Percentiles rank a stretch among this genome's conserved stretches.
Conservation (phyloP, 495 filamentous ascomycete genomes). For the Neurospora discreta region DNA sequence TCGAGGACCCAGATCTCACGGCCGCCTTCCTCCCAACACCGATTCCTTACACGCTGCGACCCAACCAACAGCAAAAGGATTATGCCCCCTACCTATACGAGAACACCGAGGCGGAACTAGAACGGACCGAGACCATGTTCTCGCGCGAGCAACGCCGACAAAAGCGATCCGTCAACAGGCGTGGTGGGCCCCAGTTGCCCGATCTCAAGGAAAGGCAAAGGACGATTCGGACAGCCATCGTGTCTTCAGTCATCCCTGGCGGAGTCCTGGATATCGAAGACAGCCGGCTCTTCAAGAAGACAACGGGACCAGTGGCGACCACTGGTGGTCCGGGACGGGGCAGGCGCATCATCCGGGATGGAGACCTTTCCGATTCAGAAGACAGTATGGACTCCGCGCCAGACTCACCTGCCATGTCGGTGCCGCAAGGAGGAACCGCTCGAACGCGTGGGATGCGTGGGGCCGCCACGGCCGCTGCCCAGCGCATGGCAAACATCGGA, state of each 20-base stretch:
- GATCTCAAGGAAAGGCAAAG: constrained; percentile 91
- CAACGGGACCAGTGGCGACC: constrained; percentile 23
- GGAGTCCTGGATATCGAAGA: constrained; percentile 70
- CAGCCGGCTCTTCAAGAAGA: constrained; percentile 70
- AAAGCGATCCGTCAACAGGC: constrained; percentile 87
- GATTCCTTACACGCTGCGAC: constrained; percentile 69
- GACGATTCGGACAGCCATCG: constrained; percentile 80
- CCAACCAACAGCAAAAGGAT: constrained; percentile 83
- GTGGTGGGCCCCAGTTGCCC: constrained; percentile 86
- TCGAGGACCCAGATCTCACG: constrained; percentile 83
- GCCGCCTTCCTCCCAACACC: constrained; percentile 80
- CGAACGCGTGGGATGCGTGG: constrained; percentile 80
- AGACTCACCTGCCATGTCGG: constrained; percentile 72
- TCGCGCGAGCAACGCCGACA: constrained; percentile 87
- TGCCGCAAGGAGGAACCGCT: constrained; percentile 67
- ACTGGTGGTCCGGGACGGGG: constrained; percentile 45
- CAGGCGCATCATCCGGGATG: constrained; percentile 45
- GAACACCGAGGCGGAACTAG: constrained; percentile 80
- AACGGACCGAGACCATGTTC: constrained; percentile 82
- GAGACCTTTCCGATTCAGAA: constrained; percentile 77
- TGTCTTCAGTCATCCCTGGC: constrained; percentile 83
- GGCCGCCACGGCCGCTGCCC: constrained; percentile 71
- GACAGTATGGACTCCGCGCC: constrained; percentile 79
- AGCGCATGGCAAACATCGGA: constrained; percentile 60
- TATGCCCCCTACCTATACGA: constrained; percentile 90